Conservation (phyloP, 2,329 filamentous ascomycete species). For the Sporothrix inflata region DNA sequence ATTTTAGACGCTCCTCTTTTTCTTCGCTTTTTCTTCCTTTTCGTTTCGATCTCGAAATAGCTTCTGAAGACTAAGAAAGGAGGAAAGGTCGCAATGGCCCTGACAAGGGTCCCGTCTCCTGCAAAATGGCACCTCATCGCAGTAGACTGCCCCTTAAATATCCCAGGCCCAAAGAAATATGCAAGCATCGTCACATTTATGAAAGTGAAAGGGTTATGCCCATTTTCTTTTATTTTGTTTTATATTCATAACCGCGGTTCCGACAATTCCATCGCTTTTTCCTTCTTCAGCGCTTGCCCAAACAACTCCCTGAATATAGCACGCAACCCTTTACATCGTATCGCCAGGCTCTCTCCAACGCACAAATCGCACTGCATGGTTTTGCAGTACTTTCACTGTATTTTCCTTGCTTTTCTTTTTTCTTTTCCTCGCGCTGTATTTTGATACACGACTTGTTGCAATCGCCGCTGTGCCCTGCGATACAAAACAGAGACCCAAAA, state of each 20-base stretch:
- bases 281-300: background rate
- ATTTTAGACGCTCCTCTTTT: background rate
- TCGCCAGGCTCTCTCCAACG: no score
- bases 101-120: background rate
- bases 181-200: constrained; percentile 1
- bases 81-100: background rate
- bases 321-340: no score
- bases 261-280: background rate
- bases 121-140: background rate
- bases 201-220: background rate
- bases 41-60: constrained; percentile 1
- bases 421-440: background rate
- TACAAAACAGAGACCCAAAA: constrained; percentile 2
- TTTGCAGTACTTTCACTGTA: no score
- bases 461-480: background rate
- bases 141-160: background rate
- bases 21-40: background rate
- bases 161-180: background rate
- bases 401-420: background rate
- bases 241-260: no score
- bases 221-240: background rate
- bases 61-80: background rate
- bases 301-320: background rate
- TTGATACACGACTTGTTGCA: constrained; percentile 18
- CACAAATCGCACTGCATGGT: background rate